Percentiles rank a stretch among this genome's conserved stretches.
Evolutionary conservation across 2,329 filamentous ascomycete genomes (phyloP).

Genomic region (Fusarium coffeatum): DNA sequence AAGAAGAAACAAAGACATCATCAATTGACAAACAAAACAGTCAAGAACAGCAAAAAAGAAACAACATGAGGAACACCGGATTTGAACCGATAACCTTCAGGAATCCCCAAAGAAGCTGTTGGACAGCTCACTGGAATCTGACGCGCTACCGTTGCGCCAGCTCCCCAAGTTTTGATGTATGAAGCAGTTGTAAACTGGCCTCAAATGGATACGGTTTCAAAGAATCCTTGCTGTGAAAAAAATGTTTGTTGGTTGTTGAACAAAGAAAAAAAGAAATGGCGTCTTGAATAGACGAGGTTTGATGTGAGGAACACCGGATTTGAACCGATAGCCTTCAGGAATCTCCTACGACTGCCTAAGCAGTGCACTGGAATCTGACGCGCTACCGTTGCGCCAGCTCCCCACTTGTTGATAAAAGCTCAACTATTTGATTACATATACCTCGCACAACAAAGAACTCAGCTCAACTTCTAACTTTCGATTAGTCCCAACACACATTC

Average conservation of each 20-base stretch:
- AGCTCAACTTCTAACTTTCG: not conserved
- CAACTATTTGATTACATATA: not conserved
- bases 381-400: slow-evolving; percentile 24
- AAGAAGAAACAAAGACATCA: too few relatives aligned
- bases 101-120: slow-evolving; percentile 8
- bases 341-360: not conserved
- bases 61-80: slow-evolving; percentile 17
- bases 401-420: not conserved
- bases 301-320: slow-evolving; percentile 30
- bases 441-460: accelerated
- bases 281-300: too few relatives aligned
- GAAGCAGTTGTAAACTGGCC: not conserved
- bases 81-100: slow-evolving; percentile 24
- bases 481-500: not conserved
- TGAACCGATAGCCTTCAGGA: slow-evolving; percentile 35
- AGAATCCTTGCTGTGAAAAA: not conserved
- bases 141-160: slow-evolving; percentile 2
- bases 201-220: not conserved
- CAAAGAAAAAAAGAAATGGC: not conserved
- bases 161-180: slow-evolving; percentile 6
- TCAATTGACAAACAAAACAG: not conserved
- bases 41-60: not conserved
- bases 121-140: slow-evolving; percentile 9
- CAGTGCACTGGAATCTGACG: slow-evolving; percentile 21
- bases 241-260: not conserved